Percentiles rank a stretch among this genome's conserved stretches.
Conservation (phyloP, 169 alveolate genomes). For the Amoebophrya sp. region DNA sequence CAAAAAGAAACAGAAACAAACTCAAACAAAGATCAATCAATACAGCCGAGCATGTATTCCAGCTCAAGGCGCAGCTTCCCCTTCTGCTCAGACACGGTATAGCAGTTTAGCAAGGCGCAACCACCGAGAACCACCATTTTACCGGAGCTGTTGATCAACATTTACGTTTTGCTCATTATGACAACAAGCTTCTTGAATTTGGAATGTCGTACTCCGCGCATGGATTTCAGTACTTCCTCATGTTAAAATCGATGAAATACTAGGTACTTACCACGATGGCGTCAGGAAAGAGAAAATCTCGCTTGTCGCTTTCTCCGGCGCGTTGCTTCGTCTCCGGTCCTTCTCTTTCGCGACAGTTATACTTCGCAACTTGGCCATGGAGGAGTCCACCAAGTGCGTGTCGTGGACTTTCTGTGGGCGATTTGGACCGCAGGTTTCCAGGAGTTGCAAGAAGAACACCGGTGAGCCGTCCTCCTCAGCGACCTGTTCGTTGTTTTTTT, state of each 20-base stretch:
- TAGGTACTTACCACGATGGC: not conserved
- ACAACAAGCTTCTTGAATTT: too few relatives aligned
- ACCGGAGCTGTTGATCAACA: not conserved
- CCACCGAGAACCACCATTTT: constrained; percentile 9
- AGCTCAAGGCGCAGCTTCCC: not conserved
- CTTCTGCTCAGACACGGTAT: not conserved
- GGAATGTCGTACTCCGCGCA: too few relatives aligned
- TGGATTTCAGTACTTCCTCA: too few relatives aligned
- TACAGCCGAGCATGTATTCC: constrained; percentile 21
- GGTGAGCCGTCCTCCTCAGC: not conserved
- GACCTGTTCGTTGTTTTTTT: too few relatives aligned
- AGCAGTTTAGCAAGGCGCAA: not conserved
- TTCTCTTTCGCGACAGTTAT: not conserved
- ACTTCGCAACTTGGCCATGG: not conserved
- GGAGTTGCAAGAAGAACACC: not conserved
- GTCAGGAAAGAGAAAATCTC: not conserved
- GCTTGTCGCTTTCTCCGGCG: not conserved
- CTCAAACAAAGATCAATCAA: not conserved
- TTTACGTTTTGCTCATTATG: too few relatives aligned
- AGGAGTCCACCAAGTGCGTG: not conserved
- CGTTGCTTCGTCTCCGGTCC: not conserved
- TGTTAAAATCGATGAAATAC: too few relatives aligned
- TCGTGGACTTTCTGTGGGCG: constrained; percentile 26
- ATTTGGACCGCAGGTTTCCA: not conserved
- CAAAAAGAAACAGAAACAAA: not conserved